phyloP scores from a whole-genome alignment of 2,329 filamentous ascomycete species.

The Xylaria sp. region DNA sequence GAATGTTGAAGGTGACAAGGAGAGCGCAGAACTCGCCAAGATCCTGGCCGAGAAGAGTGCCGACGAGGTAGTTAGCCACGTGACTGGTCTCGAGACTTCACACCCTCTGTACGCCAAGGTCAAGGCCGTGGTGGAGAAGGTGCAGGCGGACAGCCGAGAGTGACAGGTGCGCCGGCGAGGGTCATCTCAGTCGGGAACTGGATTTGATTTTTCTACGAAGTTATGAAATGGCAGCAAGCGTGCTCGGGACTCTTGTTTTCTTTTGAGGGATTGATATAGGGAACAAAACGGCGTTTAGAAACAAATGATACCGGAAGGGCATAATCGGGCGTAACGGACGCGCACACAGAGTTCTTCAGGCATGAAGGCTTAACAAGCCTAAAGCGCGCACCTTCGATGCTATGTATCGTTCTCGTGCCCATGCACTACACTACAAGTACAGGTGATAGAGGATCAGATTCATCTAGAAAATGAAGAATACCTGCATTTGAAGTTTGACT shows the following conservation, averaged over 20 bases:
- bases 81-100: slow-evolving; percentile 80
- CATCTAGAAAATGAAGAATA: slow-evolving; percentile 16
- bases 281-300: slow-evolving; percentile 46
- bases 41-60: slow-evolving; percentile 81
- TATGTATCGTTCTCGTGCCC: slow-evolving; percentile 21
- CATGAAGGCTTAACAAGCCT: slow-evolving; percentile 14
- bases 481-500: neutral
- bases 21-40: slow-evolving; percentile 85
- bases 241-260: slow-evolving; percentile 26
- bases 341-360: slow-evolving; percentile 20
- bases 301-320: slow-evolving; percentile 41
- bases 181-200: slow-evolving; percentile 21
- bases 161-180: slow-evolving; percentile 48
- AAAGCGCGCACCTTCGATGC: slow-evolving; percentile 24
- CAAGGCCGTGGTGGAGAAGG: slow-evolving; percentile 81
- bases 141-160: slow-evolving; percentile 73
- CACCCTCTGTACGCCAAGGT: slow-evolving; percentile 84
- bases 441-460: slow-evolving; percentile 17
- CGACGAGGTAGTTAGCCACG: slow-evolving; percentile 79
- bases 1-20: slow-evolving; percentile 90
- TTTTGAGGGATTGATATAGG: slow-evolving; percentile 39
- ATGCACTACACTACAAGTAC: slow-evolving; percentile 13
- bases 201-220: slow-evolving; percentile 43
- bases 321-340: slow-evolving; percentile 40
- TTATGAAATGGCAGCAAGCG: slow-evolving; percentile 47